Base-by-base conservation (phyloP, 75 land plant species). In the Selaginella tamariscina region DNA sequence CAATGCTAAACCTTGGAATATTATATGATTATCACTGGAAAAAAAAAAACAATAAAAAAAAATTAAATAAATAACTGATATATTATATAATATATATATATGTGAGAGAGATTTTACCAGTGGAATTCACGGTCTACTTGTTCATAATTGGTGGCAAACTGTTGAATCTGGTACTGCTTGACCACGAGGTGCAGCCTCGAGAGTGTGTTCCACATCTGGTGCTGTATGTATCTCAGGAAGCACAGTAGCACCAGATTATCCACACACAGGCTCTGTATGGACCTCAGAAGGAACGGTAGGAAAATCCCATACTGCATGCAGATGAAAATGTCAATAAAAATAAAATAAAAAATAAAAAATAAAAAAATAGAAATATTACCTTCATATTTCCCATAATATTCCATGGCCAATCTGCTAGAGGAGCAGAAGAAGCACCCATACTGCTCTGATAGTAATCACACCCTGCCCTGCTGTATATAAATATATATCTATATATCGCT, bases 71-170 rank as follows among this genome's bases (percentile, higher is more conserved):
- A 54, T 24, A 31, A 33, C 31, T 2, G 30, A 0, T n/a, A n/a
- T n/a, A n/a, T n/a, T n/a, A n/a, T n/a, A n/a, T n/a, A n/a, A n/a
- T n/a, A n/a, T n/a, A n/a, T n/a, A n/a, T n/a, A n/a, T n/a, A n/a
- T n/a, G n/a, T n/a, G n/a, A 33, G 67, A 26, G 15, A 11, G 0
- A 31, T 33, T 9, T 20, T 81, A 86, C 89, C 86, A 86, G 59
- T 86, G 65, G 81, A 81, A 81, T 81, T 86, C 89, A 30, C 56
- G 60, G 56, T 83, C 86, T 24, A 86, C 74, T 70, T 86, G 89
- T 24, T 86, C 75, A 69, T 78, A 86, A 55, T 79, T 81, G 0
- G 69, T 39, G 0, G 78, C 89, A 23, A 64, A 32, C 65, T 70
- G 67, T 27, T 33, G 13, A 5, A 86, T 77, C 30, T 69, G 65